Percentiles rank a stretch among this genome's conserved stretches.
Evolutionary conservation across 495 filamentous ascomycete species (phyloP).

Genomic region (Penicillium atrosanguineum): DNA sequence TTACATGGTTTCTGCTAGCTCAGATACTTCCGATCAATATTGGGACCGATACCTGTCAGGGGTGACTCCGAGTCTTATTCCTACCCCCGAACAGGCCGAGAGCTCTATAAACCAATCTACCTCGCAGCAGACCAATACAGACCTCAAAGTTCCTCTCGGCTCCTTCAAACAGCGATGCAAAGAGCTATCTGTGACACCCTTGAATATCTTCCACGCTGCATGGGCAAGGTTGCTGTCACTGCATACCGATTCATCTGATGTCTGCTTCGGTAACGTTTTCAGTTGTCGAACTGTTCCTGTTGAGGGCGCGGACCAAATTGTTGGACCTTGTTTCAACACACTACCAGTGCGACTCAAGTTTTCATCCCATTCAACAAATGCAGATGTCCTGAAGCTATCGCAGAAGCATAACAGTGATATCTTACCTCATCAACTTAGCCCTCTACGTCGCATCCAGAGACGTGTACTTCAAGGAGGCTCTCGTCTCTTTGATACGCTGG

Average conservation of each 20-base stretch:
- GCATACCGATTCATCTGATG: constrained; percentile 51
- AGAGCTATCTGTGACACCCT: constrained; percentile 54
- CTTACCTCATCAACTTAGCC: constrained; percentile 64
- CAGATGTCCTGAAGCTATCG: constrained; percentile 51
- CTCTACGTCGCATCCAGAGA: constrained; percentile 52
- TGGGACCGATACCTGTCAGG: constrained; percentile 56
- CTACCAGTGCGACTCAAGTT: constrained; percentile 63
- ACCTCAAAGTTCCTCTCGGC: constrained; percentile 32
- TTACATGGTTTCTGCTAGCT: constrained; percentile 38
- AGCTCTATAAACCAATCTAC: constrained; percentile 2
- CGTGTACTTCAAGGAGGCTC: constrained; percentile 48
- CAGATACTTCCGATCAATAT: constrained; percentile 49
- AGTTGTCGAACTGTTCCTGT: constrained; percentile 67
- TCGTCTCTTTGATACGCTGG: constrained; percentile 70
- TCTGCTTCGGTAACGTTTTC: constrained; percentile 83
- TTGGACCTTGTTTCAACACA: constrained; percentile 85
- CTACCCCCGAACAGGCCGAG: constrained; percentile 6
- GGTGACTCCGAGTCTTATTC: constrained; percentile 48
- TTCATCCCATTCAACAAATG: constrained; percentile 36
- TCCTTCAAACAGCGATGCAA: constrained; percentile 47
- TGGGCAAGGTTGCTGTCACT: constrained; percentile 62
- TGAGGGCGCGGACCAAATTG: constrained; percentile 61
- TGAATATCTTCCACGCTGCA: constrained; percentile 63
- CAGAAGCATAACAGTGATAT: constrained; percentile 56
- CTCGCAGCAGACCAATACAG: constrained; percentile 20